phyloP scores from a whole-genome alignment of 169 alveolate species.

The Cyclospora cayetanensis region DNA sequence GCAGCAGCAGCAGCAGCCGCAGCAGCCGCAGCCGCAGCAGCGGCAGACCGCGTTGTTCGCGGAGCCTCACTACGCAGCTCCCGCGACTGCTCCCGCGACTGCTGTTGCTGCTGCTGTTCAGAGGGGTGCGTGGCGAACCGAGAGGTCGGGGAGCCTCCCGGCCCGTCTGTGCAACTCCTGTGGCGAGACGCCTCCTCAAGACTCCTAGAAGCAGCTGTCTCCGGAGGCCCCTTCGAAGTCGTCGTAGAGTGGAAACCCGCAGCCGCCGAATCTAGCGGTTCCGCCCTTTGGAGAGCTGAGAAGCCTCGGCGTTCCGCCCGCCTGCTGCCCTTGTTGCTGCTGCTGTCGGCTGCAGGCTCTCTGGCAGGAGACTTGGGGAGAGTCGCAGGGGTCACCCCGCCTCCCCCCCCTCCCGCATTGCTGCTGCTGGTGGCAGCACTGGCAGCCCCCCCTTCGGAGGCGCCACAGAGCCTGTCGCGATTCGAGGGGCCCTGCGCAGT shows the following conservation, averaged over 20 bases:
- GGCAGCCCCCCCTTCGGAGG: background rate
- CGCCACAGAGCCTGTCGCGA: background rate
- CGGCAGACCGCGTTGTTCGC: background rate
- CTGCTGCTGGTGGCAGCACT: background rate
- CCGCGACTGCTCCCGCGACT: background rate
- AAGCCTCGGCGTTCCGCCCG: background rate
- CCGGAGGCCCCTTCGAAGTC: too few species aligned
- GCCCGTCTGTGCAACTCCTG: too few species aligned
- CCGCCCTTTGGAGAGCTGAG: background rate
- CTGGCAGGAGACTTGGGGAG: background rate
- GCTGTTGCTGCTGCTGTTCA: conserved; percentile 21
- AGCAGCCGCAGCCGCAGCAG: background rate
- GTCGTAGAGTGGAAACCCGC: too few species aligned
- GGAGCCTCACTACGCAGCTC: conserved; percentile 1
- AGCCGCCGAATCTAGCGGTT: too few species aligned
- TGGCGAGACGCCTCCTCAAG: too few species aligned
- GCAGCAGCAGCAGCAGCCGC: background rate
- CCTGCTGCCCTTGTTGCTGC: background rate
- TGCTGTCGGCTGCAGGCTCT: background rate
- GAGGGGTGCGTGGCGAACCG: too few species aligned
- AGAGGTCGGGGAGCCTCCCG: too few species aligned
- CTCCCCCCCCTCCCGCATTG: too few species aligned
- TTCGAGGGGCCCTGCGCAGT: too few species aligned
- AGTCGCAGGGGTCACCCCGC: background rate
- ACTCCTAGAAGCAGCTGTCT: too few species aligned